Evolutionary conservation across 2,329 filamentous ascomycete species (phyloP), one percentile per base, ranked within the genome.

Genomic region (Fusarium longipes): DNA sequence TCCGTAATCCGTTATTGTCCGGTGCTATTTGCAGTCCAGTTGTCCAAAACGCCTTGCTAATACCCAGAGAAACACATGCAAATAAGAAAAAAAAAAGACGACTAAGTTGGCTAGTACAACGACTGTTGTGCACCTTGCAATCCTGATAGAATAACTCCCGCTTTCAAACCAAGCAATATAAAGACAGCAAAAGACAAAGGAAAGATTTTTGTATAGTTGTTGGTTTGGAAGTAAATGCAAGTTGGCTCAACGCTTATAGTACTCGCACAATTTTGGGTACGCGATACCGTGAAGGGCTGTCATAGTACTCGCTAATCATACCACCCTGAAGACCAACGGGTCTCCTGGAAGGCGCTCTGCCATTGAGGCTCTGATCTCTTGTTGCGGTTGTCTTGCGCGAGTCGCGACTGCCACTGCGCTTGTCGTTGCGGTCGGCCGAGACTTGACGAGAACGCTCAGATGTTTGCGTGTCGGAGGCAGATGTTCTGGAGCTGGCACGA

Each of bases 251-350:
- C 12, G 59, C 43, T 59, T 51, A 68, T 8, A 67, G 47, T 35
- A 67, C 66, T 38, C 66, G 66, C 53, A 69, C 65, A 44, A 69
- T 69, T 48, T 69, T 69, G 50, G 66, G 66, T 11, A 69, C 53
- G 8, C 66, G 66, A 18, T 69, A 69, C 32, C 66, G 63, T n/a
- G 66, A 70, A 5, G 66, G 66, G 63, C 66, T 69, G 54, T 69
- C 66, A 42, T 70, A 69, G 50, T 69, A 69, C 36, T 69, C 66
- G 66, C 66, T 57, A 36, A 69, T 69, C 66, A 69, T 70, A 11
- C 62, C 57, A 5, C 65, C 65, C 22, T 69, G 62, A 20, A 62
- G 50, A 18, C 61, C 65, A 8, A 62, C 33, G 11, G 57, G 38
- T 48, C 66, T 70, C 33, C 63, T 40, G 20, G 51, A 20, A 12